Evolutionary conservation across 1,284 basidiomycete species (phyloP), one percentile per base, ranked within the genome.

Genomic region (Phaffia rhodozyma): DNA sequence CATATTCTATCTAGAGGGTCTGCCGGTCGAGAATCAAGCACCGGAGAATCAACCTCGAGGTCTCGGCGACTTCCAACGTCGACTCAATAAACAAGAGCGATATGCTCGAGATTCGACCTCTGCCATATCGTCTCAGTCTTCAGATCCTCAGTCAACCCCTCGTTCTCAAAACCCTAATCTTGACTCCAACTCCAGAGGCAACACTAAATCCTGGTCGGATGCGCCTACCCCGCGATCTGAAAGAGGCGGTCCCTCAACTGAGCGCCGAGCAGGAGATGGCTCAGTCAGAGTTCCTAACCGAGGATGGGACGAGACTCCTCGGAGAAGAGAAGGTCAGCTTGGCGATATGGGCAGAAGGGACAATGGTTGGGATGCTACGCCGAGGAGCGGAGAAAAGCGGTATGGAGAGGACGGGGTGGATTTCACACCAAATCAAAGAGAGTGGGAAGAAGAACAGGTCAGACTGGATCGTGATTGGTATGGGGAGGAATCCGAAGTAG

Each of bases 391-490:
- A 84, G 80, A 16, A 81, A 78, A 0, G 85, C 87, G 13, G 38
- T 43, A 43, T 47, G 63, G 48, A 9, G 60, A 47, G 30, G 68
- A 67, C 20, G 70, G 66, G 16, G 64, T 73, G 32, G 69, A 70
- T 20, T 68, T 77, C 21, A 71, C 77, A 71, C 80, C 82, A 43
- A 80, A 66, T 20, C 59, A 61, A 43, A 49, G 87, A 62, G 92
- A 93, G 70, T 97, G 91, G 91, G 92, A 94, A 73, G 91, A 96
- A 69, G 92, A 96, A 73, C 90, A 94, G 73, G 81, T 91, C 9
- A 81, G 82, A 55, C 73, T 96, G 70, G 92, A 97, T 73, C 80
- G 92, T 21, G 91, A 94, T 73, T 97, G 92, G 92, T 97, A 97
- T 51, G 89, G 89, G 47, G 91, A 94, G 71, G 90, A 91, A 67